Evolutionary conservation across 139 green algal species (phyloP), one percentile per base, ranked within the genome.

Genomic region (Gonium pectorale): DNA sequence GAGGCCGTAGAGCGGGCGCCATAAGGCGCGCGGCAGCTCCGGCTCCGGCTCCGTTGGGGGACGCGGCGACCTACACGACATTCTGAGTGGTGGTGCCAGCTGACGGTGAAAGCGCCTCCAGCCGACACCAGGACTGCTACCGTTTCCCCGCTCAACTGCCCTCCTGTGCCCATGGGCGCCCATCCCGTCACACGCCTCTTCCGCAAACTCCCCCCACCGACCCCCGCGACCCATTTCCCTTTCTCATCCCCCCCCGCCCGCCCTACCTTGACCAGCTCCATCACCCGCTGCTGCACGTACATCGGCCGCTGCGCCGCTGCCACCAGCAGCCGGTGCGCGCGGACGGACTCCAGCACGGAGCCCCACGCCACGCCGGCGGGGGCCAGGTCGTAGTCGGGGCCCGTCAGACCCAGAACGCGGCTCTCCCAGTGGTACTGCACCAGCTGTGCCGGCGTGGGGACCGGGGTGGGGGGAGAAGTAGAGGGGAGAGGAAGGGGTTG

Each of bases 351-450:
- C 35, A 17, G 31, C 46, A 33, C 56, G 15, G 13, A 13, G 13
- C 13, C 49, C 49, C 49, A 56, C 33, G 64, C 70, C 46, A 46
- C 31, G 2, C 5, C 26, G 68, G 43, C 68, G 68, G 68, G n/a
- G 2, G 13, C 29, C 49, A 79, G 46, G 46, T 79, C 70, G 46
- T 66, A 79, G 38, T 43, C 46, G 5, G 21, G 19, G 2, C 70
- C 70, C 8, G 46, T 79, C n/a, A 79, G 70, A 19, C 70, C 70
- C 70, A 79, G 70, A 17, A 11, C 31, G n/a, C 31, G 70, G 46
- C 70, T 66, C 70, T 79, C 70, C 31, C 49, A n/a, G 70, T 79
- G 46, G 46, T 79, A 79, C 46, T 79, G 70, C n/a, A 66, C 31
- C 70, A 79, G 33, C 70, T 79, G 49, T 15, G n/a, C n/a, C n/a